A percentile compares a stretch with the other conserved stretches of the same genome.
These are phyloP conservation scores for Styphnolobium japonicum DNA, from an alignment of 306 rosid genomes.

Conservation along the genomic window DNA sequence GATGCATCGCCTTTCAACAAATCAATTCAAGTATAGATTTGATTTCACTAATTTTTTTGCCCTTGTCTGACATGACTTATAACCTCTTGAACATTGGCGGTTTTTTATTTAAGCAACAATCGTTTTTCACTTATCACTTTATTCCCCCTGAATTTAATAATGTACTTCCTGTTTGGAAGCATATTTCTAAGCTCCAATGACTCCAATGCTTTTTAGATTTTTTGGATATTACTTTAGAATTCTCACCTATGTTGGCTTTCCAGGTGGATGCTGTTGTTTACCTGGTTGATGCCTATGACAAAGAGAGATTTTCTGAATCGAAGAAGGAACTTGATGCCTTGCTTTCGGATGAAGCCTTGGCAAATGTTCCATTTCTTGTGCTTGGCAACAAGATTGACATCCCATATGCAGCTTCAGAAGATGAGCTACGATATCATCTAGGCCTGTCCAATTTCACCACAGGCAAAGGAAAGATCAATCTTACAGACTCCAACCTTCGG, in stretches of 20 bases:
- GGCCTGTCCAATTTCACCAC: conserved; percentile 82
- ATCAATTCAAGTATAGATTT: background rate
- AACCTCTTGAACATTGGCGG: background rate
- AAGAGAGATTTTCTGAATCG: conserved; percentile 74
- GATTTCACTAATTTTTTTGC: background rate
- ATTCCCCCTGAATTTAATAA: background rate
- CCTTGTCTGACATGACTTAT: background rate
- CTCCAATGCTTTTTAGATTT: background rate
- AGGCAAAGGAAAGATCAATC: conserved; percentile 73
- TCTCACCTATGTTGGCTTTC: conserved; percentile 16
- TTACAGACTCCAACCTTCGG: conserved; percentile 62
- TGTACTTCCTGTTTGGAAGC: background rate
- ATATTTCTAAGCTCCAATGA: background rate
- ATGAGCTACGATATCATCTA: conserved; percentile 66
- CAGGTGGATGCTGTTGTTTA: conserved; percentile 85
- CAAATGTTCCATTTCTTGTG: conserved; percentile 70
- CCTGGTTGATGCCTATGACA: conserved; percentile 75
- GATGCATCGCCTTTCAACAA: background rate
- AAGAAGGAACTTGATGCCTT: conserved; percentile 78
- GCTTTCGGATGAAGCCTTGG: conserved; percentile 67
- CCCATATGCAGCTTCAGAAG: conserved; percentile 83
- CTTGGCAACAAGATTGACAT: conserved; percentile 86
- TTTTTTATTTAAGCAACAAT: background rate
- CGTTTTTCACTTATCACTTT: background rate
- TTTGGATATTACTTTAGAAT: background rate